Conservation (phyloP, 2,329 filamentous ascomycete species). For the Penicillium sp. region DNA sequence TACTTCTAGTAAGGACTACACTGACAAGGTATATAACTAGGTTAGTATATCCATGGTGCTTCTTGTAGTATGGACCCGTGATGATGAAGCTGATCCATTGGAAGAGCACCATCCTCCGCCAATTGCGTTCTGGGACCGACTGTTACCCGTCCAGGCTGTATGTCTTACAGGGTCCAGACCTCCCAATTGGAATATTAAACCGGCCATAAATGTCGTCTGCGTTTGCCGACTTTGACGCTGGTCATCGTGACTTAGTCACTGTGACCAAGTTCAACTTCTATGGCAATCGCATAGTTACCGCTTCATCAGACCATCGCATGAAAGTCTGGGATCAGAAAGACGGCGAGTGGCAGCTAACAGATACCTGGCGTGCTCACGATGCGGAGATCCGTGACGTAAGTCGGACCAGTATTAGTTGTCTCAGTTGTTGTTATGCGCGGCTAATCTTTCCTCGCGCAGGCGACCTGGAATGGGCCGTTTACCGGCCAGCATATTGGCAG, state of each 20-base stretch:
- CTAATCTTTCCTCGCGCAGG: slow-evolving; percentile 53
- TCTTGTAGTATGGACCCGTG: background rate
- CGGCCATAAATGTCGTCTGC: slow-evolving; percentile 39
- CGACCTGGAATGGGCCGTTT: slow-evolving; percentile 91
- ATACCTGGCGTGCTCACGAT: slow-evolving; percentile 89
- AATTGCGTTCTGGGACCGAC: background rate
- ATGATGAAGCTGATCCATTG: background rate
- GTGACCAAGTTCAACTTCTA: slow-evolving; percentile 90
- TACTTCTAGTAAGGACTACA: background rate
- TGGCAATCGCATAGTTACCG: slow-evolving; percentile 87
- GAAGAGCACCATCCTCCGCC: background rate
- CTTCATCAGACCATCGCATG: slow-evolving; percentile 89
- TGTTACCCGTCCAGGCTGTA: slow-evolving; percentile 15
- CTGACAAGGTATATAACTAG: background rate
- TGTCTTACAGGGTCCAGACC: slow-evolving; percentile 12
- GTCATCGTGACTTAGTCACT: slow-evolving; percentile 70
- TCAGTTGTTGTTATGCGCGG: slow-evolving; percentile 21
- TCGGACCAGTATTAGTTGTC: slow-evolving; percentile 29
- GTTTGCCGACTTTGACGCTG: slow-evolving; percentile 51
- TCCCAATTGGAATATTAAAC: slow-evolving; percentile 24
- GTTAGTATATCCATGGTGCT: background rate
- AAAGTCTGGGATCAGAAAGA: slow-evolving; percentile 84
- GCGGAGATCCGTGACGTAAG: slow-evolving; percentile 85
- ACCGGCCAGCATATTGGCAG: slow-evolving; percentile 88
- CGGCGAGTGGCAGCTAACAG: slow-evolving; percentile 76